Conservation (phyloP, 2,329 filamentous ascomycete species). For the Aureobasidium zeae region DNA sequence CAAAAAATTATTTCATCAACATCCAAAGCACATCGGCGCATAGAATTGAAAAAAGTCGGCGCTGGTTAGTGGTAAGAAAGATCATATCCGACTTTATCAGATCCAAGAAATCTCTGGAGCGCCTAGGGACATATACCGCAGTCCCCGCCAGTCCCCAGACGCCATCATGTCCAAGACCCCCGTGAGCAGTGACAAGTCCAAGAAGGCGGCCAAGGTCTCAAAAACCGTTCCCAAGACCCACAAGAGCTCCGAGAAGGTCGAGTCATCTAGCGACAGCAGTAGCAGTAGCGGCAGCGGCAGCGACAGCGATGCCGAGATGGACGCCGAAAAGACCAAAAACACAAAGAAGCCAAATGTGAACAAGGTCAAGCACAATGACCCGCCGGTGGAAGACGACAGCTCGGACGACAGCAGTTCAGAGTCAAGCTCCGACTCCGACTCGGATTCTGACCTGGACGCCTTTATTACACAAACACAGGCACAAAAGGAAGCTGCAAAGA, state of each 20-base stretch:
- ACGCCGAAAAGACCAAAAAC: conserved; percentile 22
- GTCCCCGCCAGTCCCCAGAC: no score
- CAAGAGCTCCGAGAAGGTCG: conserved; percentile 25
- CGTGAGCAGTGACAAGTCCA: conserved; percentile 26
- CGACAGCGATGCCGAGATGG: conserved; percentile 30
- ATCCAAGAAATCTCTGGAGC: neutral
- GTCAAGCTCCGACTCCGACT: conserved; percentile 11
- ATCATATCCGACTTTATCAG: neutral
- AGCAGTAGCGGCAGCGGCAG: conserved; percentile 20
- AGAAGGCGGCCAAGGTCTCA: conserved; percentile 22
- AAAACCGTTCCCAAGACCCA: conserved; percentile 21
- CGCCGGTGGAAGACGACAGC: conserved; percentile 21
- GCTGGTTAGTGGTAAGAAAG: no score
- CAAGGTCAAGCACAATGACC: conserved; percentile 21
- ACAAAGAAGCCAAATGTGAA: conserved; percentile 19
- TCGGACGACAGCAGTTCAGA: conserved; percentile 14
- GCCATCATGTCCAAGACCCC: conserved; percentile 29
- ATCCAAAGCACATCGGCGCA: no score
- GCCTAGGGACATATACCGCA: no score
- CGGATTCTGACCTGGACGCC: conserved; percentile 11
- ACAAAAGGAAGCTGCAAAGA: conserved; percentile 20
- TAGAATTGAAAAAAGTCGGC: no score
- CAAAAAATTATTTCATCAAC: conserved; percentile 29
- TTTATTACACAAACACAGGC: neutral
- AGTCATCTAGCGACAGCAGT: conserved; percentile 24